phyloP scores from a whole-genome alignment of 2,329 filamentous ascomycete genomes.

The Cladophialophora yegresii region DNA sequence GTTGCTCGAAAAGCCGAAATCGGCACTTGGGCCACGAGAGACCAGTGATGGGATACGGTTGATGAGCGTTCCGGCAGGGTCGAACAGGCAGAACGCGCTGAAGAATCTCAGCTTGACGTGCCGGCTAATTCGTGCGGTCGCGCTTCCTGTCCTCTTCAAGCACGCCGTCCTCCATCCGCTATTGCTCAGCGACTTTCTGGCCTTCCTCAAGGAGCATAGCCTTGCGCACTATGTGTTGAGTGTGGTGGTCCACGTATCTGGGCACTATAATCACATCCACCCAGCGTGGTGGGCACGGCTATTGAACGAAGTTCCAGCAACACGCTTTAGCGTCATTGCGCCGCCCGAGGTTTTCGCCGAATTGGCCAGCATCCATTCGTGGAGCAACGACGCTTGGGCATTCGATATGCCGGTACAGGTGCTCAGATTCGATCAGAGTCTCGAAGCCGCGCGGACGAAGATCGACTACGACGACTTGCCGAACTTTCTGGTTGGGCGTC shows the following conservation, averaged over 20 bases:
- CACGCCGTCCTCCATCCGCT: conserved; percentile 50
- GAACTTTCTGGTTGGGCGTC: conserved; percentile 58
- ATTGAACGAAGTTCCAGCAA: conserved; percentile 53
- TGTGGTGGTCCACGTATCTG: conserved; percentile 49
- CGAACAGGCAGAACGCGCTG: conserved; percentile 43
- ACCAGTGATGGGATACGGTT: conserved; percentile 6
- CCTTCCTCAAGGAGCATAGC: conserved; percentile 42
- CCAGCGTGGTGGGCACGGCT: conserved; percentile 58
- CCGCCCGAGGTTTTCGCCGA: conserved; percentile 64
- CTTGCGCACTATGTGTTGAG: conserved; percentile 49
- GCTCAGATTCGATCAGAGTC: conserved; percentile 49
- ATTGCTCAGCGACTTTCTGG: conserved; percentile 42
- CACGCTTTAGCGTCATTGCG: conserved; percentile 60
- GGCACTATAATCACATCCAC: conserved; percentile 46
- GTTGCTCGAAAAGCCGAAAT: conserved; percentile 53
- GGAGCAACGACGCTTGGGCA: conserved; percentile 62
- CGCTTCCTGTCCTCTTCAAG: conserved; percentile 60
- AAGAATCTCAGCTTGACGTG: conserved; percentile 61
- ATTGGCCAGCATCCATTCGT: conserved; percentile 60
- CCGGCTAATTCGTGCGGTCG: conserved; percentile 55
- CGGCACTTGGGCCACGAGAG: conserved; percentile 5
- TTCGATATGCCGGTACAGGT: conserved; percentile 66
- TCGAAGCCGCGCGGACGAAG: conserved; percentile 16
- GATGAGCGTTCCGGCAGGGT: conserved; percentile 9
- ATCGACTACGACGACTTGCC: conserved; percentile 32